Evolutionary conservation across 345 rosid genomes (phyloP).

Genomic region (Hibiscus syriacus): DNA sequence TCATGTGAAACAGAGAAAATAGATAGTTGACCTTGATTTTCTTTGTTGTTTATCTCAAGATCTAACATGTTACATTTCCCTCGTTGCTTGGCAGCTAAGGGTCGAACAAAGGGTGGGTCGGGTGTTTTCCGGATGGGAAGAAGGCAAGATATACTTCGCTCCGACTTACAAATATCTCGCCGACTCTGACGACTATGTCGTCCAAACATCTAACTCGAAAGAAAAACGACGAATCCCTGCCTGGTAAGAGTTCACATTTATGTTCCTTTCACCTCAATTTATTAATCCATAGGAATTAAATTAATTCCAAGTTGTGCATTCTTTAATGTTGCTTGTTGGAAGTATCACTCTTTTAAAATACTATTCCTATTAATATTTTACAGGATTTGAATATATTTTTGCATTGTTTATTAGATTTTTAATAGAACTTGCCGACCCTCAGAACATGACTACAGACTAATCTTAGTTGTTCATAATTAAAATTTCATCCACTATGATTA

Average conservation of each 20-base stretch:
- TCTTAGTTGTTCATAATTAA: slow-evolving; percentile 1
- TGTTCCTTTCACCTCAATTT: neutral
- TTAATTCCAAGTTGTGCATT: slow-evolving; percentile 11
- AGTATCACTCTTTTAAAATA: neutral
- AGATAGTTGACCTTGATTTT: neutral
- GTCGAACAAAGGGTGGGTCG: slow-evolving; percentile 75
- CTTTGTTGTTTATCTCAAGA: neutral
- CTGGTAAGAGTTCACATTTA: slow-evolving; percentile 43
- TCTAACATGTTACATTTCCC: slow-evolving; percentile 3
- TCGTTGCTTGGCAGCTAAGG: slow-evolving; percentile 39
- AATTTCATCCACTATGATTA: neutral
- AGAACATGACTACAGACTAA: neutral
- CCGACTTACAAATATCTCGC: slow-evolving; percentile 83
- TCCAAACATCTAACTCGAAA: slow-evolving; percentile 46
- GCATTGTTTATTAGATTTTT: too few relatives aligned
- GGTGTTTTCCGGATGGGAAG: slow-evolving; percentile 85
- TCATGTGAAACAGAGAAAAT: neutral
- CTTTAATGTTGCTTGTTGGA: slow-evolving; percentile 11
- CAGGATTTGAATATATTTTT: neutral
- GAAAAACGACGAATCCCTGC: slow-evolving; percentile 81
- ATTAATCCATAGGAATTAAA: neutral
- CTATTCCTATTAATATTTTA: neutral
- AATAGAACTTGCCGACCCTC: neutral
- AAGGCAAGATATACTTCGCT: slow-evolving; percentile 72
- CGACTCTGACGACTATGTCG: slow-evolving; percentile 66